These are phyloP conservation scores for Incumbomyces delicatus DNA, from an alignment of 2,329 filamentous ascomycete species.

Conservation along the genomic window DNA sequence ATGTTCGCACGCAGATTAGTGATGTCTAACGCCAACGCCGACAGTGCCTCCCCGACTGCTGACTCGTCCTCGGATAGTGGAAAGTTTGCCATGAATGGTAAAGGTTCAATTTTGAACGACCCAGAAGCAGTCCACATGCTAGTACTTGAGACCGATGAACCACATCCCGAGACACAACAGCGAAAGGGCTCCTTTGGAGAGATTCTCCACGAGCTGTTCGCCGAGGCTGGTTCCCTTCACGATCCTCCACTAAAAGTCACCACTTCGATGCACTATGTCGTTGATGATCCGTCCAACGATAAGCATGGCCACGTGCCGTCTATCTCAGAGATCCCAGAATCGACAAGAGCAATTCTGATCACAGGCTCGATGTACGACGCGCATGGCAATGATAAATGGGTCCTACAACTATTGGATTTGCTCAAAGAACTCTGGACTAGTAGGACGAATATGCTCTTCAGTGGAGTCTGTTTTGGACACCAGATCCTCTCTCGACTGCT, in stretches of 20 bases:
- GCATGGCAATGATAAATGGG: slow-evolving; percentile 37
- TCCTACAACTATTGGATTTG: slow-evolving; percentile 33
- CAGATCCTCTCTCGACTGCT: slow-evolving; percentile 38
- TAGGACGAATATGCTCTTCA: slow-evolving; percentile 42
- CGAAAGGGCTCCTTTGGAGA: slow-evolving; percentile 46
- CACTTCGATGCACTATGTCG: slow-evolving; percentile 46
- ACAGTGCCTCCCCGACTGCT: background rate
- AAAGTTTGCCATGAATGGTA: no score
- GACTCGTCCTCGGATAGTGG: no score
- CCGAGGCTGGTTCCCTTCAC: slow-evolving; percentile 42
- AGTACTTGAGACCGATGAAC: slow-evolving; percentile 50
- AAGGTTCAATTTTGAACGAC: no score
- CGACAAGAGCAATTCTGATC: slow-evolving; percentile 37
- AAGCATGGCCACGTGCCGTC: slow-evolving; percentile 9
- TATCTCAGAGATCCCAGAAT: slow-evolving; percentile 40
- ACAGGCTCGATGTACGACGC: slow-evolving; percentile 41
- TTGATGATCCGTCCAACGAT: slow-evolving; percentile 38
- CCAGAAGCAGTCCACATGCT: slow-evolving; percentile 32
- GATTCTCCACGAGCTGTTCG: slow-evolving; percentile 44
- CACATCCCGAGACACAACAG: slow-evolving; percentile 42
- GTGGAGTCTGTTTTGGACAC: slow-evolving; percentile 41
- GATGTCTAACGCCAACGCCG: background rate
- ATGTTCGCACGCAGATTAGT: background rate
- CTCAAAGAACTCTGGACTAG: slow-evolving; percentile 40
- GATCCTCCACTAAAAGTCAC: slow-evolving; percentile 46